Percentiles rank a stretch among this genome's conserved stretches.
Evolutionary conservation across 2,329 filamentous ascomycete species (phyloP).

Genomic region (Aspergillus pseudonomiae): DNA sequence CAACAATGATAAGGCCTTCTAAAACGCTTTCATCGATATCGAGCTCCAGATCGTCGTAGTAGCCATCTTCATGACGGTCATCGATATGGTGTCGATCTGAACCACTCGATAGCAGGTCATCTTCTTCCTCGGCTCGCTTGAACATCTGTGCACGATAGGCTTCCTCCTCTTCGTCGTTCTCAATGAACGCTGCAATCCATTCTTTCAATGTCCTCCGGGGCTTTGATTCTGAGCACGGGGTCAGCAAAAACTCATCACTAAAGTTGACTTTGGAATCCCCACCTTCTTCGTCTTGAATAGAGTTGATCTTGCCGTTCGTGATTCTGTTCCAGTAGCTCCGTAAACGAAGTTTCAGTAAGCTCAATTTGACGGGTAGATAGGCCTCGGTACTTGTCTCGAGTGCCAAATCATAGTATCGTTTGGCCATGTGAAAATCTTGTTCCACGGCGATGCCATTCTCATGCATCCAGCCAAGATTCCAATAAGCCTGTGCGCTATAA

Average conservation of each 20-base stretch:
- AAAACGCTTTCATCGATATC: slow-evolving; percentile 76
- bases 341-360: slow-evolving; percentile 78
- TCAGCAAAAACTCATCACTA: slow-evolving; percentile 31
- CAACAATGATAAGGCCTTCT: slow-evolving; percentile 83
- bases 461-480: slow-evolving; percentile 99
- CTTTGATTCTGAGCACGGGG: slow-evolving; percentile 57
- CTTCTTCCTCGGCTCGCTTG: slow-evolving; percentile 39
- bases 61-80: slow-evolving; percentile 51
- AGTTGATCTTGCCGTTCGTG: slow-evolving; percentile 87
- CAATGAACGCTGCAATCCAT: slow-evolving; percentile 84
- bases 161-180: slow-evolving; percentile 67
- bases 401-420: slow-evolving; percentile 92
- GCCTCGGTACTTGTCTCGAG: slow-evolving; percentile 90
- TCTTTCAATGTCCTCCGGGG: slow-evolving; percentile 79
- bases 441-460: slow-evolving; percentile 91
- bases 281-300: slow-evolving; percentile 87
- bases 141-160: slow-evolving; percentile 62
- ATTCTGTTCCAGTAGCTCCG: slow-evolving; percentile 94
- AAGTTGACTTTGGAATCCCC: slow-evolving; percentile 41
- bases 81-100: slow-evolving; percentile 26
- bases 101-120: slow-evolving; percentile 33
- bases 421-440: slow-evolving; percentile 96
- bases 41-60: slow-evolving; percentile 63
- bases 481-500: slow-evolving; percentile 91
- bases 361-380: slow-evolving; percentile 88